These are phyloP conservation scores for Ophioceras dolichostomum DNA, from an alignment of 2,329 filamentous ascomycete genomes.

Conservation along the genomic window DNA sequence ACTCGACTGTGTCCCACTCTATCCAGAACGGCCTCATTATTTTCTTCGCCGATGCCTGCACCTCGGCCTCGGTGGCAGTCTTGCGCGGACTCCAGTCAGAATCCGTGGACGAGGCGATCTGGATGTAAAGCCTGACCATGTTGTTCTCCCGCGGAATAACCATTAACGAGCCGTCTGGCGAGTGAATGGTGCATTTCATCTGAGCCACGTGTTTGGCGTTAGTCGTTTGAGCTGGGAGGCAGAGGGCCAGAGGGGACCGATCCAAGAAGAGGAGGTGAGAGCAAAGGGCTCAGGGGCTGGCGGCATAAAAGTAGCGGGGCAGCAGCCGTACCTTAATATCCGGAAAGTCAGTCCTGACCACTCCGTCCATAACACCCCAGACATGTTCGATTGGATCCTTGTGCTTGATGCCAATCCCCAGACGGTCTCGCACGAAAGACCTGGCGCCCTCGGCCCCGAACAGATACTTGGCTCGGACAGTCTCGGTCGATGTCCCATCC, in stretches of 20 bases:
- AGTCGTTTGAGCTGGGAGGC: too few species aligned
- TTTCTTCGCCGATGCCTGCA: conserved; percentile 51
- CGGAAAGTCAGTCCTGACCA: conserved; percentile 61
- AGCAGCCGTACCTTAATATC: conserved; percentile 65
- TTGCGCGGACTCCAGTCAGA: conserved; percentile 49
- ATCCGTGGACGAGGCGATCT: conserved; percentile 50
- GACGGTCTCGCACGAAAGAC: conserved; percentile 50
- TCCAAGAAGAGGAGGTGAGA: too few species aligned
- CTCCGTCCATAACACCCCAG: conserved; percentile 67
- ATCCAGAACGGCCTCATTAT: conserved; percentile 57
- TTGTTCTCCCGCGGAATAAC: conserved; percentile 62
- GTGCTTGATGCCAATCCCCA: conserved; percentile 59
- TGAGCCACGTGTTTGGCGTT: too few species aligned
- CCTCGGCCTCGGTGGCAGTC: conserved; percentile 49
- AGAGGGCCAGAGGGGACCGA: too few species aligned
- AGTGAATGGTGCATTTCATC: conserved; percentile 69
- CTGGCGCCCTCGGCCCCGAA: conserved; percentile 61
- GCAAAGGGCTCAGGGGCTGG: too few species aligned
- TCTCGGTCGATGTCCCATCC: conserved; percentile 59
- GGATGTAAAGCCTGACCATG: conserved; percentile 59
- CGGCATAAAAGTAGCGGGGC: too few species aligned
- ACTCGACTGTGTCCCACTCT: conserved; percentile 55
- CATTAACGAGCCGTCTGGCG: conserved; percentile 63
- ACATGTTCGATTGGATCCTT: conserved; percentile 60
- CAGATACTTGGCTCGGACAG: conserved; percentile 54